These are phyloP conservation scores for Ophiostoma montium DNA, from an alignment of 2,329 filamentous ascomycete genomes.

Conservation along the genomic window DNA sequence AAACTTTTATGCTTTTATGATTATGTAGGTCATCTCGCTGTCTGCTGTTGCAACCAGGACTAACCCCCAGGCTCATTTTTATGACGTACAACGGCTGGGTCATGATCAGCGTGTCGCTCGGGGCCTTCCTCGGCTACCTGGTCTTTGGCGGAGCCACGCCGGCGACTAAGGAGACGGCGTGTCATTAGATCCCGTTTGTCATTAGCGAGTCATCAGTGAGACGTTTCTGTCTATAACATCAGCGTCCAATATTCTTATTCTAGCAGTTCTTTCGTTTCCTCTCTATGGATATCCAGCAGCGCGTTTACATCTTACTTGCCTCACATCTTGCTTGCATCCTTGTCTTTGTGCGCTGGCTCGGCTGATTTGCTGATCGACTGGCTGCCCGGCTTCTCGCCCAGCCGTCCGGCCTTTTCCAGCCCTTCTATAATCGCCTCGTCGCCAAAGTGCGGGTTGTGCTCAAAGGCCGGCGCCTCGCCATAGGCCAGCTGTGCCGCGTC, in stretches of 20 bases:
- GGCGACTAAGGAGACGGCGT: conserved; percentile 75
- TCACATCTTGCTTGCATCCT: conserved; percentile 26
- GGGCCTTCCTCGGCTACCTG: conserved; percentile 79
- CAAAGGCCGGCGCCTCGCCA: conserved; percentile 68
- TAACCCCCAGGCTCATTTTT: conserved; percentile 64
- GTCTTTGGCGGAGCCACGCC: conserved; percentile 59
- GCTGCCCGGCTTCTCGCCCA: conserved; percentile 26
- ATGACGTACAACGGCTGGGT: conserved; percentile 99
- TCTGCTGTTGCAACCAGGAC: neutral
- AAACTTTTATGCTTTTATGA: conserved; percentile 98
- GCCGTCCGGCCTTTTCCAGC: conserved; percentile 29
- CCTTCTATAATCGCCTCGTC: conserved; percentile 37
- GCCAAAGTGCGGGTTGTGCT: conserved; percentile 43
- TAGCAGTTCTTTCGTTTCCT: conserved; percentile 5
- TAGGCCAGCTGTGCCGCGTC: conserved; percentile 81
- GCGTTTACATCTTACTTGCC: neutral
- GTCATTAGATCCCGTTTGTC: conserved; percentile 52
- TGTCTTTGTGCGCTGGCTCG: conserved; percentile 23
- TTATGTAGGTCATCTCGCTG: conserved; percentile 62
- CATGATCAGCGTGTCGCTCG: conserved; percentile 81
- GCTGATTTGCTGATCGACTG: too few relatives aligned
- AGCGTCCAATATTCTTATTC: conserved; percentile 17
- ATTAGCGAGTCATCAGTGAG: neutral
- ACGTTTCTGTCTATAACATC: neutral
- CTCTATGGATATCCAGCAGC: conserved; percentile 2